Evolutionary conservation across 371 early-diverging fungal species (phyloP).

Genomic region (Mortierella sp.): DNA sequence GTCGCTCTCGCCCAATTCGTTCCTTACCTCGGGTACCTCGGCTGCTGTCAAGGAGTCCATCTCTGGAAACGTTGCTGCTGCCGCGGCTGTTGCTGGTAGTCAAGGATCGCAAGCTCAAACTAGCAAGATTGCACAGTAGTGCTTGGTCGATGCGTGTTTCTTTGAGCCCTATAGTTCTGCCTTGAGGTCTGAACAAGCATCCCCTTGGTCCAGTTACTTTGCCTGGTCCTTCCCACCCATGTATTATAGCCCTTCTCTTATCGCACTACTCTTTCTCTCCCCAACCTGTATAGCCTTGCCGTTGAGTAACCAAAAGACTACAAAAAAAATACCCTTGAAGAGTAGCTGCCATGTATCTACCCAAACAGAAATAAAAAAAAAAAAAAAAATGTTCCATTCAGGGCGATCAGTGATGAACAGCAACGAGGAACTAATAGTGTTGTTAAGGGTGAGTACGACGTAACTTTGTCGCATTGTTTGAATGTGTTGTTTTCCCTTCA

Average conservation of each 20-base stretch:
- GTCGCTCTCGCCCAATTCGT: slow-evolving; percentile 40
- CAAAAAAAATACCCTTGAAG: background rate
- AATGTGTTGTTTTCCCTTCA: background rate
- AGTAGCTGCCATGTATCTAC: background rate
- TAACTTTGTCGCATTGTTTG: too few relatives aligned
- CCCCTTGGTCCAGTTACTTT: too few relatives aligned
- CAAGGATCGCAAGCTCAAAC: slow-evolving; percentile 9
- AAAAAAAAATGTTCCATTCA: background rate
- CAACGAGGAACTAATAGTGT: too few relatives aligned
- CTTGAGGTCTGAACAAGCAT: too few relatives aligned
- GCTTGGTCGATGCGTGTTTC: background rate
- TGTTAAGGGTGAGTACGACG: too few relatives aligned
- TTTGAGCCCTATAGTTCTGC: background rate
- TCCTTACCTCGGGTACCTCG: slow-evolving; percentile 15
- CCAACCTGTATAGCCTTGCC: background rate
- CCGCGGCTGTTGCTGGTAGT: background rate
- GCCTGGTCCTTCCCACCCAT: background rate
- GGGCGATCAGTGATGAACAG: background rate
- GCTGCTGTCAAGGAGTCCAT: slow-evolving; percentile 26
- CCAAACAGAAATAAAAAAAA: background rate
- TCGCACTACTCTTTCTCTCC: background rate
- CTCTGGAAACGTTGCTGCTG: slow-evolving; percentile 20
- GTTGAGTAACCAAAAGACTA: background rate
- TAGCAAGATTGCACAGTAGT: slow-evolving; percentile 7
- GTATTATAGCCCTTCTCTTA: background rate